Percentiles rank a stretch among this genome's conserved stretches.
Evolutionary conservation across 176 grass and related monocot genomes (phyloP).

Genomic region (Oryza brachyantha): DNA sequence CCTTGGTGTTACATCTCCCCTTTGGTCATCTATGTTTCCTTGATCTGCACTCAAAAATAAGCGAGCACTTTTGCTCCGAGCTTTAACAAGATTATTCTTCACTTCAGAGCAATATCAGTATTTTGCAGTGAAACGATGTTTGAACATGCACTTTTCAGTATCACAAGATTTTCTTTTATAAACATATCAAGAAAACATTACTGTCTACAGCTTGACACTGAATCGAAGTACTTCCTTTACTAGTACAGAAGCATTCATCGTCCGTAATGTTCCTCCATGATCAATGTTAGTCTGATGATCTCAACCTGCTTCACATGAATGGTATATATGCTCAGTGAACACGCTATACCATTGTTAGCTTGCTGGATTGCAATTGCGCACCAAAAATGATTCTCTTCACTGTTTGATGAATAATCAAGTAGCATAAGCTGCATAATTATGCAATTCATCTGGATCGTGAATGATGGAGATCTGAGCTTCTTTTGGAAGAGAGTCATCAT

Average conservation of each 20-base stretch:
- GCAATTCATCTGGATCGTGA: conserved; percentile 37
- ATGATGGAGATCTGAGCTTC: conserved; percentile 45
- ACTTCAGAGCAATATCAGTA: neutral
- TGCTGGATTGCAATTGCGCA: neutral
- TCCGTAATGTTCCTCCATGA: neutral
- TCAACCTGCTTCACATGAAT: conserved; percentile 7
- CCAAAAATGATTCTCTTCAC: neutral
- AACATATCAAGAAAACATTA: conserved; percentile 6
- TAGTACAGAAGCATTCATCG: neutral
- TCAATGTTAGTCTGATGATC: neutral
- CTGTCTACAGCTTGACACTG: neutral
- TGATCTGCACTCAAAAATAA: neutral
- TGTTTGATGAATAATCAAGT: conserved; percentile 29
- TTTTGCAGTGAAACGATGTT: neutral
- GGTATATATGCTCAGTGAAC: neutral
- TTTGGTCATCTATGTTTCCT: neutral
- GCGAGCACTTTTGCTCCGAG: neutral
- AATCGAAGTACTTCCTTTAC: neutral
- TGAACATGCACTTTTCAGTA: neutral
- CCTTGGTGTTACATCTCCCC: neutral
- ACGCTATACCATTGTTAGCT: neutral
- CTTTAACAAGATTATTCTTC: neutral
- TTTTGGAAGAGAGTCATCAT: conserved; percentile 45
- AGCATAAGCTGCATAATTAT: conserved; percentile 42
- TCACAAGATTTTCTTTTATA: neutral